Percentiles rank a stretch among this genome's conserved stretches.
phyloP scores from a whole-genome alignment of 768 basidiomycete genomes.

The Coprinopsis marcescibilis region DNA sequence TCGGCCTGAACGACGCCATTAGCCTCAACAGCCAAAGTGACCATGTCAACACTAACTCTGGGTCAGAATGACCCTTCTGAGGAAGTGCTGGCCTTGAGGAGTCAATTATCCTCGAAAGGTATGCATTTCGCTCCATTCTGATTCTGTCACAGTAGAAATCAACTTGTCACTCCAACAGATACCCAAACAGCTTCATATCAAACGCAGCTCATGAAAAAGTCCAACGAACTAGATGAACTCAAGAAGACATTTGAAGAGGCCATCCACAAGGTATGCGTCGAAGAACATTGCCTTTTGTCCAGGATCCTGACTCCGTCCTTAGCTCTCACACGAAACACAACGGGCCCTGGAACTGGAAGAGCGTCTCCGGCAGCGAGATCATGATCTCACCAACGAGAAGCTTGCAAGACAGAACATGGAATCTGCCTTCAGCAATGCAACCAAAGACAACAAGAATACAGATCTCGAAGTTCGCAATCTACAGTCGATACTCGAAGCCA shows the following conservation, averaged over 20 bases:
- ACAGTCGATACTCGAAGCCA: slow-evolving; percentile 47
- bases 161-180: slow-evolving; percentile 25
- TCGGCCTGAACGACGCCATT: too few species aligned
- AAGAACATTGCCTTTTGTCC: neutral
- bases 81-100: slow-evolving; percentile 39
- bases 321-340: slow-evolving; percentile 55
- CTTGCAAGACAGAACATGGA: slow-evolving; percentile 47
- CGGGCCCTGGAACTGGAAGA: slow-evolving; percentile 51
- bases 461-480: slow-evolving; percentile 48
- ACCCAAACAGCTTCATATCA: slow-evolving; percentile 43
- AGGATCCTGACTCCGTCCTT: slow-evolving; percentile 8
- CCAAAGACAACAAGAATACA: slow-evolving; percentile 46
- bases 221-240: slow-evolving; percentile 37
- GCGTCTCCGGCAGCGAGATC: slow-evolving; percentile 40
- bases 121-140: slow-evolving; percentile 1
- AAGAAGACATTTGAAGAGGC: slow-evolving; percentile 37
- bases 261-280: slow-evolving; percentile 38
- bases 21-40: slow-evolving; percentile 14
- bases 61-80: slow-evolving; percentile 43
- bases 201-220: slow-evolving; percentile 36
- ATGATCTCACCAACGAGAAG: slow-evolving; percentile 53
- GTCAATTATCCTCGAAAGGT: slow-evolving; percentile 49
- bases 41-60: slow-evolving; percentile 44
- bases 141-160: neutral
- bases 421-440: slow-evolving; percentile 38